phyloP scores from a whole-genome alignment of 805 yeast species.

The Tetrapisispora namnaoensis region DNA sequence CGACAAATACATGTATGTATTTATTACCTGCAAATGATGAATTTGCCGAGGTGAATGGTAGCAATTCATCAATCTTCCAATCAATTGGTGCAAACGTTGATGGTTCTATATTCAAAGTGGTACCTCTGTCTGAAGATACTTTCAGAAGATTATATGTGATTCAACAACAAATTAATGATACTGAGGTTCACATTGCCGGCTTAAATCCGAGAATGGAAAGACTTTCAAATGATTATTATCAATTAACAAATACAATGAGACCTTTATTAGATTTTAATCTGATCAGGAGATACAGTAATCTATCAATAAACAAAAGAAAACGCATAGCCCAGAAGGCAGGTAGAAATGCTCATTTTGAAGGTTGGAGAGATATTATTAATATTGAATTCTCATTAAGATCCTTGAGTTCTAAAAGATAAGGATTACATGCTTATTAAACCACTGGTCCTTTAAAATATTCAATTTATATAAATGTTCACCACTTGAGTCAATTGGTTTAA shows the following conservation, averaged over 20 bases:
- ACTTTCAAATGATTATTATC: slow-evolving; percentile 30
- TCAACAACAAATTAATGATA: slow-evolving; percentile 80
- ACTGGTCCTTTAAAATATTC: too few relatives aligned
- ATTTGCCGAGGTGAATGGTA: slow-evolving; percentile 7
- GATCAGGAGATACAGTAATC: slow-evolving; percentile 40
- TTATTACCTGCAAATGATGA: slow-evolving; percentile 32
- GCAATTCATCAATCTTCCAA: slow-evolving; percentile 36
- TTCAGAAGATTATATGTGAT: slow-evolving; percentile 76
- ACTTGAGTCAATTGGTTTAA: not conserved
- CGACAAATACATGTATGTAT: slow-evolving; percentile 45
- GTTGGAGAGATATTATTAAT: slow-evolving; percentile 59
- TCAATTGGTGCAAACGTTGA: slow-evolving; percentile 65
- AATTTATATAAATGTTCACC: not conserved
- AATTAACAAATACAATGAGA: slow-evolving; percentile 36
- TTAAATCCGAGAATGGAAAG: slow-evolving; percentile 69
- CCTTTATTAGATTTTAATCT: slow-evolving; percentile 59
- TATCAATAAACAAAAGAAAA: slow-evolving; percentile 49
- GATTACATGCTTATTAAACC: too few relatives aligned
- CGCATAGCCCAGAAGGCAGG: slow-evolving; percentile 49
- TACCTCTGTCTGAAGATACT: slow-evolving; percentile 63
- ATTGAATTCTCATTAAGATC: slow-evolving; percentile 36
- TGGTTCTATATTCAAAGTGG: slow-evolving; percentile 66
- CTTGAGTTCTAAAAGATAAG: not conserved
- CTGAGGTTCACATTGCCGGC: slow-evolving; percentile 64
- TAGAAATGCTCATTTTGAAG: slow-evolving; percentile 45